phyloP scores from a whole-genome alignment of 148 eudicot species.

The Chenopodium suecicum region DNA sequence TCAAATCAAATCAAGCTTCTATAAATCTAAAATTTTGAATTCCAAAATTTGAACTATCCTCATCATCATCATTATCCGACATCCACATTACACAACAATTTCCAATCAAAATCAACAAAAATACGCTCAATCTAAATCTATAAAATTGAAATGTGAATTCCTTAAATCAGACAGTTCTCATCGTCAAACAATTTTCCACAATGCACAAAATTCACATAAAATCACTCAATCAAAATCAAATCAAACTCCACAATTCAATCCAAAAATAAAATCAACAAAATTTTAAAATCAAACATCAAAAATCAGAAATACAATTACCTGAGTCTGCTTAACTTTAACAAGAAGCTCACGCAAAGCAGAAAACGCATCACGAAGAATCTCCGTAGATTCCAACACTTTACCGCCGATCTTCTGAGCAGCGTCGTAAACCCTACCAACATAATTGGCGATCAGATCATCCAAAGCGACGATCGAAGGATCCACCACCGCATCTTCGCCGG shows the following conservation, averaged over 20 bases:
- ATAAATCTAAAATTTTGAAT: not conserved
- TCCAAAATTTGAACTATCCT: no score
- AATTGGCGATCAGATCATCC: conserved; percentile 58
- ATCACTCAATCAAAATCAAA: not conserved
- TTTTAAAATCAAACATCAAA: not conserved
- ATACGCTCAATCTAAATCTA: no score
- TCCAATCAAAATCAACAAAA: no score
- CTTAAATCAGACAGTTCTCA: not conserved
- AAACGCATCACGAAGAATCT: conserved; percentile 57
- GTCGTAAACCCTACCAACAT: conserved; percentile 50
- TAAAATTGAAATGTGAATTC: not conserved
- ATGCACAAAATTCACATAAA: not conserved
- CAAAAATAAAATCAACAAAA: not conserved
- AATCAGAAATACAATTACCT: conserved; percentile 36
- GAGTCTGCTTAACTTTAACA: conserved; percentile 61
- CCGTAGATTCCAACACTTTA: conserved; percentile 64
- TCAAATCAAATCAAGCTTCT: not conserved
- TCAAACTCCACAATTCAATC: not conserved
- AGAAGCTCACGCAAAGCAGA: conserved; percentile 67
- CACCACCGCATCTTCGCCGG: conserved; percentile 30
- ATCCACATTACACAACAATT: no score
- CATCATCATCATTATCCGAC: no score
- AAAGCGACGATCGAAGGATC: conserved; percentile 83
- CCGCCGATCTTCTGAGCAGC: conserved; percentile 89
- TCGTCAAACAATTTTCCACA: not conserved